These are phyloP conservation scores for Quercus variabilis DNA, from an alignment of 306 rosid genomes.

Conservation along the genomic window DNA sequence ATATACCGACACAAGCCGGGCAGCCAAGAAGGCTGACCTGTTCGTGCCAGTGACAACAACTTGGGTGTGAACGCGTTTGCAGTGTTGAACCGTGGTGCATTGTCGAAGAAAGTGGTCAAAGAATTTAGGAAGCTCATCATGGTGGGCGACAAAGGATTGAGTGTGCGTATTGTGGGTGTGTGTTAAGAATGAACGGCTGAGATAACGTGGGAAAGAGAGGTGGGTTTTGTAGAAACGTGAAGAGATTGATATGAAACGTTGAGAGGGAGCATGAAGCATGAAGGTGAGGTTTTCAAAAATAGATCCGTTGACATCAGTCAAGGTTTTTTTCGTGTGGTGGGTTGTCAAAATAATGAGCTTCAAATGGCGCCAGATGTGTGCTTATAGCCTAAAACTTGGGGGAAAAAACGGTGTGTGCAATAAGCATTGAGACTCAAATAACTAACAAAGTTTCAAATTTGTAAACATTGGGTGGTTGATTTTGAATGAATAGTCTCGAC, in stretches of 20 bases:
- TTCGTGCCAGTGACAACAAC: conserved; percentile 29
- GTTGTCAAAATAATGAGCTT: no score
- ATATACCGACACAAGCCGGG: conserved; percentile 56
- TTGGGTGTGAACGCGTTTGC: conserved; percentile 59
- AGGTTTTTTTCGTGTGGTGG: no score
- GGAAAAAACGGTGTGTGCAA: no score
- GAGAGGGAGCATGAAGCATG: conserved; percentile 45
- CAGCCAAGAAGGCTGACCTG: conserved; percentile 47
- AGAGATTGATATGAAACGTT: conserved; percentile 15
- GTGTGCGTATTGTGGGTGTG: not conserved
- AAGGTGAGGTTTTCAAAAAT: conserved; percentile 4
- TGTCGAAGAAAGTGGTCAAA: conserved; percentile 39
- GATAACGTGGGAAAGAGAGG: not conserved
- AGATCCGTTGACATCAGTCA: not conserved
- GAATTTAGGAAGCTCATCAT: conserved; percentile 35
- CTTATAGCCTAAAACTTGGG: no score
- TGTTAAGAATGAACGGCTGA: conserved; percentile 16
- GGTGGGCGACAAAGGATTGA: not conserved
- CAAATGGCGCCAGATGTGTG: no score
- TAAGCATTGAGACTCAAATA: no score
- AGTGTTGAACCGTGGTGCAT: conserved; percentile 39
- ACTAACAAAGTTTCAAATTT: no score
- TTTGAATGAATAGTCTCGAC: no score
- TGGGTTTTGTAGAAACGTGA: not conserved
- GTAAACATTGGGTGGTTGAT: no score